These are phyloP conservation scores for Globisporangium perplexum DNA, from an alignment of 352 stramenopile species.

Conservation along the genomic window DNA sequence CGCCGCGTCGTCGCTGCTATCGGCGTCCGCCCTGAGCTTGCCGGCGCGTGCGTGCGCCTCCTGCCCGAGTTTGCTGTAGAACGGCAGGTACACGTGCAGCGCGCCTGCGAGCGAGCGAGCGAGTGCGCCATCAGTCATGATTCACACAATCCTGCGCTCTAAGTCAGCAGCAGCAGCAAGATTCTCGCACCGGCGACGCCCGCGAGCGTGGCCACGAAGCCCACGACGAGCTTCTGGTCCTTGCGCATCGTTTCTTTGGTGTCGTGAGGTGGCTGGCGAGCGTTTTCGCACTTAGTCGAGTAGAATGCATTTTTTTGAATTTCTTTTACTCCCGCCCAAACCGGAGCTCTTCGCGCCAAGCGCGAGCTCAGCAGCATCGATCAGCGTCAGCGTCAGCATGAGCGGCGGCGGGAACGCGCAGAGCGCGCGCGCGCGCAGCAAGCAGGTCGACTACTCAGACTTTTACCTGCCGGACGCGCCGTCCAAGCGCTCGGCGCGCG, in stretches of 20 bases:
- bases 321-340: too few species aligned
- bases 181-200: slow-evolving; percentile 22
- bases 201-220: slow-evolving; percentile 22
- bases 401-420: slow-evolving; percentile 28
- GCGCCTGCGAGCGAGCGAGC: slow-evolving; percentile 7
- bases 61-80: slow-evolving; percentile 30
- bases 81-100: slow-evolving; percentile 31
- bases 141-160: too few species aligned
- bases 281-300: not conserved
- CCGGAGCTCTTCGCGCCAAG: not conserved
- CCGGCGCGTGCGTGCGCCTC: slow-evolving; percentile 24
- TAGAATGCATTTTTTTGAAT: too few species aligned
- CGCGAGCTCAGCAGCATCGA: not conserved
- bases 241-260: slow-evolving; percentile 14
- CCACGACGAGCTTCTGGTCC: slow-evolving; percentile 26
- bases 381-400: slow-evolving; percentile 12
- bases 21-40: not conserved
- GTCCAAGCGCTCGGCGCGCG: slow-evolving; percentile 14
- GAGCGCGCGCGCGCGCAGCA: slow-evolving; percentile 23
- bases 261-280: too few species aligned
- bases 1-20: not conserved
- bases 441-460: slow-evolving; percentile 39
- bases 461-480: slow-evolving; percentile 17
- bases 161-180: not conserved
- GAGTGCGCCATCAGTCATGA: too few species aligned